Evolutionary conservation across 441 rosid genomes (phyloP).

Genomic region (Rhodomyrtus psidioides): DNA sequence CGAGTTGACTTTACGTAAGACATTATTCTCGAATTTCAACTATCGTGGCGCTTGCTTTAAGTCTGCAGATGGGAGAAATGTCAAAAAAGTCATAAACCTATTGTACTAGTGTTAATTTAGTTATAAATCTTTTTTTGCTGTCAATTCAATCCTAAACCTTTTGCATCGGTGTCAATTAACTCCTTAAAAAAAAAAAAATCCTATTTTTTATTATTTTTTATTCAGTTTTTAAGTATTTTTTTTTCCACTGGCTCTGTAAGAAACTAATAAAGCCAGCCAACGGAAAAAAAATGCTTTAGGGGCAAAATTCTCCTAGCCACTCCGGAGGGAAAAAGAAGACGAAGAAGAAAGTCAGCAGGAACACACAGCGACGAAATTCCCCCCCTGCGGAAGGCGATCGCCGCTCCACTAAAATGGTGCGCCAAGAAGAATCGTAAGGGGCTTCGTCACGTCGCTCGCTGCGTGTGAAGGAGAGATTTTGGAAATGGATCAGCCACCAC

Average conservation of each 20-base stretch:
- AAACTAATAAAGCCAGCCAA: neutral
- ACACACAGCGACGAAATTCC: neutral
- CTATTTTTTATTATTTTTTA: no score
- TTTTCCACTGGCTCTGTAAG: neutral
- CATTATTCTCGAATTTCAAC: neutral
- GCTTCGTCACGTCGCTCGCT: neutral
- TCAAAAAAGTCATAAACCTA: no score
- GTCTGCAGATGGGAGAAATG: no score
- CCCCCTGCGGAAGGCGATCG: neutral
- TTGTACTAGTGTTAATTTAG: no score
- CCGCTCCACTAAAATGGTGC: neutral
- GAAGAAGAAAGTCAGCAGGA: neutral
- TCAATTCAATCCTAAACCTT: no score
- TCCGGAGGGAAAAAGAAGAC: neutral
- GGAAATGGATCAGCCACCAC: constrained; percentile 43
- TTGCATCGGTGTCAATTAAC: no score
- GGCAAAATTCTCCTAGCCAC: neutral
- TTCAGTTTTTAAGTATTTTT: neutral
- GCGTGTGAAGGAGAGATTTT: neutral
- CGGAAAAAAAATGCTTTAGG: neutral
- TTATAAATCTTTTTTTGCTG: no score
- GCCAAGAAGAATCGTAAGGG: neutral
- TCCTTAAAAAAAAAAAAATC: no score
- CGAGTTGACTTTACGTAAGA: neutral
- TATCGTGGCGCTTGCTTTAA: no score